phyloP scores from a whole-genome alignment of 2,329 filamentous ascomycete species.

The Cladosporium velox region DNA sequence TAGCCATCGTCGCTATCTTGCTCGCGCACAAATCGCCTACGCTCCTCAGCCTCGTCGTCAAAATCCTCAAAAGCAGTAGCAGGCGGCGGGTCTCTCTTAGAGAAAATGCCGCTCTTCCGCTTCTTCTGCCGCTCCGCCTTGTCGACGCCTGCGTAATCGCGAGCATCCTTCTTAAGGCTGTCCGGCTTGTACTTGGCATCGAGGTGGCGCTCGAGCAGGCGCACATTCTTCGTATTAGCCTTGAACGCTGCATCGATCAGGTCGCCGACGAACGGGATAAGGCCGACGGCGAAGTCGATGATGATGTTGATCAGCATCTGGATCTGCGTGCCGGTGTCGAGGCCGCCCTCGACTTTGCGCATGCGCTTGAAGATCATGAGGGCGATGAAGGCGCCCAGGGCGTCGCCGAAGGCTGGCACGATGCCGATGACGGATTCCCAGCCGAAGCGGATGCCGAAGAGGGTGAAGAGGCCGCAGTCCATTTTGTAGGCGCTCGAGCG shows the following conservation, averaged over 20 bases:
- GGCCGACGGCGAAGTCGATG: constrained; percentile 71
- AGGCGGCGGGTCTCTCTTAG: constrained; percentile 41
- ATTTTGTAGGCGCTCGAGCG: constrained; percentile 83
- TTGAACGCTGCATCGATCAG: constrained; percentile 71
- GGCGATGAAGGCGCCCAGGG: constrained; percentile 71
- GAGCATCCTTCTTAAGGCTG: constrained; percentile 28
- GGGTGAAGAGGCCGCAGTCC: constrained; percentile 80
- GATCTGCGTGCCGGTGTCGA: constrained; percentile 61
- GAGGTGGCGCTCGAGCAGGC: constrained; percentile 67
- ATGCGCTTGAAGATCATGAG: constrained; percentile 74
- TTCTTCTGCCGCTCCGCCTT: constrained; percentile 38
- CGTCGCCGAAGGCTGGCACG: constrained; percentile 78
- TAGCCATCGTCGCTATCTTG: neutral
- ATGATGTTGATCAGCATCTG: constrained; percentile 81
- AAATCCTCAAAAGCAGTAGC: constrained; percentile 52
- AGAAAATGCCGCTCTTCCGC: constrained; percentile 36
- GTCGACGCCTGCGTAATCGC: constrained; percentile 31
- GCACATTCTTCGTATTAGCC: constrained; percentile 75
- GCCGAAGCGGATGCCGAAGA: constrained; percentile 80
- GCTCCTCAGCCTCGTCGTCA: constrained; percentile 40
- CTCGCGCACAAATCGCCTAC: constrained; percentile 23
- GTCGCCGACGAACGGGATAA: constrained; percentile 77
- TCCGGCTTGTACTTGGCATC: constrained; percentile 64
- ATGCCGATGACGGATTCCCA: constrained; percentile 86
- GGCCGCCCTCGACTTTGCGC: constrained; percentile 72